Base-by-base conservation (phyloP, 2,329 filamentous ascomycete genomes). In the Cordyceps militaris region DNA sequence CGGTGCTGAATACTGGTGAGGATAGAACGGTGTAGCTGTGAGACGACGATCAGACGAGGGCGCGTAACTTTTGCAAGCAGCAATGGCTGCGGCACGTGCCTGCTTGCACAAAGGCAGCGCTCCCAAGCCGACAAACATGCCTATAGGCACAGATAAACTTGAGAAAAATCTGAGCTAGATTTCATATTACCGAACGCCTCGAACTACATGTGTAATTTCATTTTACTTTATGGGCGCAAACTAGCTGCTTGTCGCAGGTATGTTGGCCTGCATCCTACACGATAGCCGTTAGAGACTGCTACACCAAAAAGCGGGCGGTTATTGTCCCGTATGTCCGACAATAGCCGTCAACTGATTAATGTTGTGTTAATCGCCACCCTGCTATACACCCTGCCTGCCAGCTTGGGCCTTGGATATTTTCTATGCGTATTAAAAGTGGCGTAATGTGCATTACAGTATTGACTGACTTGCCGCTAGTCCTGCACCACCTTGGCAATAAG, bases 71-170 rank as follows among this genome's bases (percentile, higher is more conserved):
- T 47, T 47, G 44, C 43, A 46, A 13, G 21, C 43, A 21, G 43
- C 43, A 46, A 50, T 40, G 48, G 47, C 34, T 51, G 48, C 48
- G 34, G 48, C 48, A 51, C 48, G 48, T 51, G 48, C 48, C 48
- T 28, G 48, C 48, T 51, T 51, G 48, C 48, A 51, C 34, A 51
- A 40, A 51, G 49, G 48, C 48, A 49, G 46, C 46, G 46, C 46
- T 49, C 19, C 36, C 36, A 40, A 4, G 36, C 36, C 36, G n/a
- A 40, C 36, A 19, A 40, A 40, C 36, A 40, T 16, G 36, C 5
- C 36, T 40, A 3, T 40, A 40, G 36, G n/a, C 36, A 40, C 36
- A 40, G n/a, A 40, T 3, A 40, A 40, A 40, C 16, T 40, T 40
- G n/a, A 36, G 36, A 40, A 40, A 40, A n/a, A 40, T n/a, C n/a